phyloP scores from a whole-genome alignment of 192 early-diverging fungal genomes.

The Irineochytrium annulatum region DNA sequence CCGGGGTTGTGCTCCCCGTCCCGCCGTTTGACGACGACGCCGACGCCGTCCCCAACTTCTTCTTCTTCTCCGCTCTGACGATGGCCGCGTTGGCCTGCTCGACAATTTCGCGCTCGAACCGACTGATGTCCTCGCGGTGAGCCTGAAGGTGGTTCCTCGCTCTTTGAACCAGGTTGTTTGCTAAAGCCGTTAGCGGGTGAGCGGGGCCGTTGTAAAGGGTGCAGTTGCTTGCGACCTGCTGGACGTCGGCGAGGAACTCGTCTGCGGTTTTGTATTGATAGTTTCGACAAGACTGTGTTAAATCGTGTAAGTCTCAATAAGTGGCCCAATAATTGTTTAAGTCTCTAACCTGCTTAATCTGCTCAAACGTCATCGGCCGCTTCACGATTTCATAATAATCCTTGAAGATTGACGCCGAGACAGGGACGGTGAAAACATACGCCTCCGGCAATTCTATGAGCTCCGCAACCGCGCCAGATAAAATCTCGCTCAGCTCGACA shows the following conservation, averaged over 20 bases:
- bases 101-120: too few species aligned
- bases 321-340: too few species aligned
- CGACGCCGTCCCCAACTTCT: not conserved
- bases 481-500: slow-evolving; percentile 43
- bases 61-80: too few species aligned
- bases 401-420: slow-evolving; percentile 38
- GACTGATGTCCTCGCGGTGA: too few species aligned
- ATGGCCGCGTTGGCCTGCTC: too few species aligned
- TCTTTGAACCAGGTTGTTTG: slow-evolving; percentile 27
- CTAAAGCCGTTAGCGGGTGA: slow-evolving; percentile 44
- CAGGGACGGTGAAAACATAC: slow-evolving; percentile 44
- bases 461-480: slow-evolving; percentile 34
- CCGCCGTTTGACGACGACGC: too few species aligned
- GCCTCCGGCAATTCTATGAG: slow-evolving; percentile 46
- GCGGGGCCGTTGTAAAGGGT: slow-evolving; percentile 47
- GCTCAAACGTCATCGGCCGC: slow-evolving; percentile 48
- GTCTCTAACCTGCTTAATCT: slow-evolving; percentile 49
- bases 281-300: slow-evolving; percentile 11
- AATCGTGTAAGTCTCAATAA: slow-evolving; percentile 1
- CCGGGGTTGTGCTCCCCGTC: too few species aligned
- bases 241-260: slow-evolving; percentile 49
- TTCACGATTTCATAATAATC: slow-evolving; percentile 52
- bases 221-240: slow-evolving; percentile 51
- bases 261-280: slow-evolving; percentile 43
- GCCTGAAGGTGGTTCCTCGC: too few species aligned